Conservation (phyloP, 2,329 filamentous ascomycete species). For the Corniculantispora saksenae region DNA sequence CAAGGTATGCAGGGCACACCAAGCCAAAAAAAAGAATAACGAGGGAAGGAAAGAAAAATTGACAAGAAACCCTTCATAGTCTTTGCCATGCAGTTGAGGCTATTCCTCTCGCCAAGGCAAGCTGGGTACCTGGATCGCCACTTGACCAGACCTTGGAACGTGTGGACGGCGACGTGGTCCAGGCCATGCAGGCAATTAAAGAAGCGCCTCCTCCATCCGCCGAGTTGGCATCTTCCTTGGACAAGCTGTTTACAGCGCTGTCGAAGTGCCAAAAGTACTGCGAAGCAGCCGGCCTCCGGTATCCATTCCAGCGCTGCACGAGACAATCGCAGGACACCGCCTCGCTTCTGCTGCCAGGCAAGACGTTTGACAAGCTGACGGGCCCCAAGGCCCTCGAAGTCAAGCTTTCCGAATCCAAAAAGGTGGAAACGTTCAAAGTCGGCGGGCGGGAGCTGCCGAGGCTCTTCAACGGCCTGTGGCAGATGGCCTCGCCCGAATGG, state of each 20-base stretch:
- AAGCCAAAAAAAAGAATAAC: too few species aligned
- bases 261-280: conserved; percentile 26
- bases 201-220: conserved; percentile 28
- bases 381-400: neutral
- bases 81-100: neutral
- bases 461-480: conserved; percentile 35
- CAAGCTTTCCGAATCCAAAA: neutral
- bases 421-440: conserved; percentile 28
- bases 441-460: conserved; percentile 27
- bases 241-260: conserved; percentile 26
- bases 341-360: conserved; percentile 28
- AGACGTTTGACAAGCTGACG: neutral
- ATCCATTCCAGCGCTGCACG: conserved; percentile 28
- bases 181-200: conserved; percentile 39
- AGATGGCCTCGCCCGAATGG: conserved; percentile 34
- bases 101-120: neutral
- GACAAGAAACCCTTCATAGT: neutral
- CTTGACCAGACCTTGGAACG: conserved; percentile 24
- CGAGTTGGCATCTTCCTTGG: conserved; percentile 23
- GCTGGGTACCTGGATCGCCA: conserved; percentile 14
- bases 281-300: neutral
- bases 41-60: neutral
- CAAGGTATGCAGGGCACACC: too few species aligned
- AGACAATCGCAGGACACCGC: conserved; percentile 34
- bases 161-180: conserved; percentile 38